phyloP scores from a whole-genome alignment of 2,329 filamentous ascomycete species.

The Claviceps monticola region DNA sequence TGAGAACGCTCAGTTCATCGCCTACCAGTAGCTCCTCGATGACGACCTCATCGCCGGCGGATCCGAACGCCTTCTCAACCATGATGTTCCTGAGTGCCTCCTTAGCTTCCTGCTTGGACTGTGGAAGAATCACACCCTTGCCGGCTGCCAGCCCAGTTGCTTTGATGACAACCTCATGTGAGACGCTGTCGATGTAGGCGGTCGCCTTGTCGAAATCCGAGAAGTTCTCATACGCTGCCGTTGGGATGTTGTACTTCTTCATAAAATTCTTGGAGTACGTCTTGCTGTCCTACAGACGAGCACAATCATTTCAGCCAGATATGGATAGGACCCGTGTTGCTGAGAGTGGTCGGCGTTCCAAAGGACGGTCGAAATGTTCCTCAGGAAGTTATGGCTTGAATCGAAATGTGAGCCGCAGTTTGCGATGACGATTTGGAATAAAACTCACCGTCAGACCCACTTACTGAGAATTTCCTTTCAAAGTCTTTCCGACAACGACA shows the following conservation, averaged over 20 bases:
- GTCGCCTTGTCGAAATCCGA: slow-evolving; percentile 58
- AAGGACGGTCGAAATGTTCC: neutral
- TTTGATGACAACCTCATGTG: slow-evolving; percentile 80
- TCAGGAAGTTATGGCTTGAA: neutral
- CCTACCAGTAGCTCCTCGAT: slow-evolving; percentile 89
- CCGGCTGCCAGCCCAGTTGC: slow-evolving; percentile 83
- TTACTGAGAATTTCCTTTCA: neutral
- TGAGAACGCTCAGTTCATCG: slow-evolving; percentile 83
- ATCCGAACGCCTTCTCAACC: slow-evolving; percentile 73
- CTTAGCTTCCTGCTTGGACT: slow-evolving; percentile 69
- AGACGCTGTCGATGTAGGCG: slow-evolving; percentile 57
- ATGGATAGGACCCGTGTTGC: neutral
- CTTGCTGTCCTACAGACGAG: slow-evolving; percentile 90
- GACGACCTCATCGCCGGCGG: slow-evolving; percentile 79
- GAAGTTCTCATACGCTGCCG: slow-evolving; percentile 84
- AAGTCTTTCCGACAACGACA: neutral
- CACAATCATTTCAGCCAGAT: slow-evolving; percentile 22
- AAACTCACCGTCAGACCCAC: neutral
- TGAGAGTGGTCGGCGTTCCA: neutral
- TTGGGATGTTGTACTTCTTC: slow-evolving; percentile 79
- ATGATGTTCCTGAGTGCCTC: slow-evolving; percentile 78
- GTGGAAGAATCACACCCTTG: slow-evolving; percentile 87
- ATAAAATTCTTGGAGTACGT: slow-evolving; percentile 98
- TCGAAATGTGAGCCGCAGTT: neutral
- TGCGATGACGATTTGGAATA: neutral